Evolutionary conservation across 2,329 filamentous ascomycete genomes (phyloP).

Genomic region (Coleophoma cylindrospora): DNA sequence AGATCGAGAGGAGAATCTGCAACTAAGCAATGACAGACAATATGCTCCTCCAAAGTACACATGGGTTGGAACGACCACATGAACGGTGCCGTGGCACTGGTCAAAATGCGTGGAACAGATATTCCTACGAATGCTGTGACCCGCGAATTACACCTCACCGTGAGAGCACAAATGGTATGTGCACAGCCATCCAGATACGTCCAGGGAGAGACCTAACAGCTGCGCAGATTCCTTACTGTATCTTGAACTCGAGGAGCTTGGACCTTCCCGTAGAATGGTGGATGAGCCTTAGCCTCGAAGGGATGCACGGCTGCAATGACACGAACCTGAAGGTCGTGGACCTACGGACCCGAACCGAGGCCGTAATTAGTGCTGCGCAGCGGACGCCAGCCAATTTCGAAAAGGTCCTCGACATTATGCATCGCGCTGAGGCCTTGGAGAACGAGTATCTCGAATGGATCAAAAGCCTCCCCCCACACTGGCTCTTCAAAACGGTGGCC

Average conservation of each 20-base stretch:
- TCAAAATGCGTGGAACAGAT: slow-evolving; percentile 43
- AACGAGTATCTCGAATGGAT: slow-evolving; percentile 46
- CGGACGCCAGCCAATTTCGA: slow-evolving; percentile 43
- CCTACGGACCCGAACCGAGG: slow-evolving; percentile 45
- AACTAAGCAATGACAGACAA: slow-evolving; percentile 18
- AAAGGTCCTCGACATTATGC: slow-evolving; percentile 44
- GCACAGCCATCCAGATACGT: background rate
- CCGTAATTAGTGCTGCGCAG: slow-evolving; percentile 38
- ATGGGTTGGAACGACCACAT: slow-evolving; percentile 55
- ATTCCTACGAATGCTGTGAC: background rate
- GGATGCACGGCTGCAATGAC: slow-evolving; percentile 35
- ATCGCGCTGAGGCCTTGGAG: slow-evolving; percentile 44
- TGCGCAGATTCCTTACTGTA: slow-evolving; percentile 23
- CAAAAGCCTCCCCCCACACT: slow-evolving; percentile 41
- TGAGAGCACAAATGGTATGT: background rate
- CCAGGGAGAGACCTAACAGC: background rate
- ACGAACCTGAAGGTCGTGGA: slow-evolving; percentile 48
- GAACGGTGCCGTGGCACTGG: slow-evolving; percentile 53
- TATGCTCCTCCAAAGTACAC: slow-evolving; percentile 47
- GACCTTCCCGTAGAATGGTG: slow-evolving; percentile 52
- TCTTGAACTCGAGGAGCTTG: slow-evolving; percentile 44
- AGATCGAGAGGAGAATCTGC: background rate
- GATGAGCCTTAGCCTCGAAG: slow-evolving; percentile 43
- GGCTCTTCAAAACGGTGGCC: slow-evolving; percentile 42
- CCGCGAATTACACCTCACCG: background rate